phyloP scores from a whole-genome alignment of 2,329 filamentous ascomycete species.

The Aschersonia sp. region DNA sequence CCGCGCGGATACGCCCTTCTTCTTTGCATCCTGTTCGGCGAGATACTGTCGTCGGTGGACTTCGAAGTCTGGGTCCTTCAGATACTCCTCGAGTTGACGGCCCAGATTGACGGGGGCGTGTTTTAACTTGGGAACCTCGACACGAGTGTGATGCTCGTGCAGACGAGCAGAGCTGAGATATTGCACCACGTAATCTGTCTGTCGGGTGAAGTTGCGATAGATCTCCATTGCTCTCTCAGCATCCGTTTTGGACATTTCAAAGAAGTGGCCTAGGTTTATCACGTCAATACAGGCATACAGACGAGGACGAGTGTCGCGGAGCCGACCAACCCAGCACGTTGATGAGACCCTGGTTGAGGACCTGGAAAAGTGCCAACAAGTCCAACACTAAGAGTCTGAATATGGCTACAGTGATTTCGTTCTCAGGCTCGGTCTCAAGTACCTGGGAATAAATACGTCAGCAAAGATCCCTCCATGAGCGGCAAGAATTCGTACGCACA shows the following conservation, averaged over 20 bases:
- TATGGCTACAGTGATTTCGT: constrained; percentile 90
- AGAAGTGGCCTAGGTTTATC: constrained; percentile 65
- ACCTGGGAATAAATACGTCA: constrained; percentile 36
- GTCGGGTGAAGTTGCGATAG: constrained; percentile 81
- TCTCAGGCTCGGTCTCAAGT: constrained; percentile 77
- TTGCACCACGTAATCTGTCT: constrained; percentile 85
- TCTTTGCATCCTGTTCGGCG: constrained; percentile 66
- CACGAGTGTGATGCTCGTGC: constrained; percentile 79
- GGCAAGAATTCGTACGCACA: constrained; percentile 32
- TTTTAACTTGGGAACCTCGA: constrained; percentile 94
- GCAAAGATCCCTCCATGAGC: neutral
- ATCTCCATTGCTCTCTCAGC: constrained; percentile 84
- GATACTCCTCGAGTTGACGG: constrained; percentile 81
- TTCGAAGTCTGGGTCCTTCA: constrained; percentile 91
- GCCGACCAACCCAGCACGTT: constrained; percentile 68
- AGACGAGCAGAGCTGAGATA: constrained; percentile 79
- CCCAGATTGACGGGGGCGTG: constrained; percentile 89
- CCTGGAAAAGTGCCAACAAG: constrained; percentile 78
- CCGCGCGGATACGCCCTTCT: constrained; percentile 24
- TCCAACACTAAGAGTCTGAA: constrained; percentile 87
- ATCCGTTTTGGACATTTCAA: constrained; percentile 92
- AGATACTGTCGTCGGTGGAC: constrained; percentile 84
- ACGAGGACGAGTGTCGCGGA: constrained; percentile 3
- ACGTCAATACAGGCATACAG: constrained; percentile 2
- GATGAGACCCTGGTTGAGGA: constrained; percentile 93